Evolutionary conservation across 2,329 filamentous ascomycete species (phyloP).

Genomic region (Teratosphaeria gauchensis): DNA sequence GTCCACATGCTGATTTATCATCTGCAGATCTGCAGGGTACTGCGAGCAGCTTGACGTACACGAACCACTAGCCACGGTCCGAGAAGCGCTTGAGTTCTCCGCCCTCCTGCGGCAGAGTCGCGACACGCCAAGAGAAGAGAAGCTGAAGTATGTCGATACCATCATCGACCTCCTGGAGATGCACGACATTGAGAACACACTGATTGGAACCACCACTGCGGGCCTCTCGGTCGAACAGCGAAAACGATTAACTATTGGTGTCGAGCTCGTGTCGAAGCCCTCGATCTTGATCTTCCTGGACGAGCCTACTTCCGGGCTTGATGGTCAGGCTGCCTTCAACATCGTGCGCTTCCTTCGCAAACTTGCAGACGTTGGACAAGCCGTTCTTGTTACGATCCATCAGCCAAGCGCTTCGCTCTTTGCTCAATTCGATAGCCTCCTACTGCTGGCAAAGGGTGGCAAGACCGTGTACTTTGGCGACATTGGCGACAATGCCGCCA

Average conservation of each 20-base stretch:
- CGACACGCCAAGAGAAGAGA: conserved; percentile 48
- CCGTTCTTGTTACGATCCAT: conserved; percentile 84
- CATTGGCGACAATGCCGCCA: conserved; percentile 63
- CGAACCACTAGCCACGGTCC: conserved; percentile 51
- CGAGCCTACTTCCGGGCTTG: conserved; percentile 67
- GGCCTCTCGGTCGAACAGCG: conserved; percentile 58
- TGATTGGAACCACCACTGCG: conserved; percentile 51
- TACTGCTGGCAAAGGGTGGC: conserved; percentile 69
- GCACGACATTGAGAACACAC: conserved; percentile 56
- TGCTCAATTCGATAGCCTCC: conserved; percentile 75
- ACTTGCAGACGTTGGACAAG: conserved; percentile 69
- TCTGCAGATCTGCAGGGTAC: conserved; percentile 48
- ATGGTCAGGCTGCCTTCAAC: conserved; percentile 53
- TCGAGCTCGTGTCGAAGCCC: conserved; percentile 55
- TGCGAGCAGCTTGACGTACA: conserved; percentile 59
- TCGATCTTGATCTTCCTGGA: conserved; percentile 69
- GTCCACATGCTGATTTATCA: conserved; percentile 49
- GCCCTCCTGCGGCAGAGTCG: conserved; percentile 54
- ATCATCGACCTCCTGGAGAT: conserved; percentile 56
- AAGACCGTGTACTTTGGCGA: conserved; percentile 75
- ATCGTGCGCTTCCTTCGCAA: conserved; percentile 71
- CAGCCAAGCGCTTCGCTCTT: conserved; percentile 81
- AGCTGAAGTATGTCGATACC: conserved; percentile 57
- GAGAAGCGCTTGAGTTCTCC: conserved; percentile 58
- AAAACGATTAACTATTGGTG: conserved; percentile 56